Percentiles rank a stretch among this genome's conserved stretches.
Evolutionary conservation across 768 basidiomycete genomes (phyloP).

Genomic region (Leucosporidium scottii): DNA sequence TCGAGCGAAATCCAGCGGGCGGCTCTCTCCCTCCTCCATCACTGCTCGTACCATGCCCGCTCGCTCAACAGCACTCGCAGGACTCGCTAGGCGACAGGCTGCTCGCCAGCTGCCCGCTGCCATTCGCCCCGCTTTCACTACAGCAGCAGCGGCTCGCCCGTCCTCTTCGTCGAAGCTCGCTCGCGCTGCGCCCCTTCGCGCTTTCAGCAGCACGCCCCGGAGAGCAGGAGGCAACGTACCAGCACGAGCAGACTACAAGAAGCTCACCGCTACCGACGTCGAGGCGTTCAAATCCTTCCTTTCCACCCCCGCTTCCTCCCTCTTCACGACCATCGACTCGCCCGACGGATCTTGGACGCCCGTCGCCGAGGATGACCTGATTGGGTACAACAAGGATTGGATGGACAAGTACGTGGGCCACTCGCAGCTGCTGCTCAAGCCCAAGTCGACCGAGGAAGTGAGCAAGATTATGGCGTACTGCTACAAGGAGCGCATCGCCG

Average conservation of each 20-base stretch:
- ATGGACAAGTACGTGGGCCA: constrained; percentile 75
- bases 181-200: not conserved
- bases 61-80: not conserved
- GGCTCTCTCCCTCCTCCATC: not conserved
- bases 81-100: not conserved
- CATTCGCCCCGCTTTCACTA: not conserved
- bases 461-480: constrained; percentile 83
- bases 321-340: constrained; percentile 41
- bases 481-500: constrained; percentile 66
- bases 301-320: constrained; percentile 38
- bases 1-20: not conserved
- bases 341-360: constrained; percentile 25
- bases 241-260: constrained; percentile 32
- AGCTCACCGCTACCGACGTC: constrained; percentile 39
- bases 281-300: constrained; percentile 40
- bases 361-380: constrained; percentile 52
- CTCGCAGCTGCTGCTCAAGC: constrained; percentile 77
- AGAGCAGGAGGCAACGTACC: constrained; percentile 5
- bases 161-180: not conserved
- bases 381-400: constrained; percentile 68
- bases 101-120: not conserved
- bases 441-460: constrained; percentile 79
- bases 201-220: not conserved
- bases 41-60: not conserved
- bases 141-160: not conserved